phyloP scores from a whole-genome alignment of 176 grass and related monocot species.

The Rhynchospora breviuscula region DNA sequence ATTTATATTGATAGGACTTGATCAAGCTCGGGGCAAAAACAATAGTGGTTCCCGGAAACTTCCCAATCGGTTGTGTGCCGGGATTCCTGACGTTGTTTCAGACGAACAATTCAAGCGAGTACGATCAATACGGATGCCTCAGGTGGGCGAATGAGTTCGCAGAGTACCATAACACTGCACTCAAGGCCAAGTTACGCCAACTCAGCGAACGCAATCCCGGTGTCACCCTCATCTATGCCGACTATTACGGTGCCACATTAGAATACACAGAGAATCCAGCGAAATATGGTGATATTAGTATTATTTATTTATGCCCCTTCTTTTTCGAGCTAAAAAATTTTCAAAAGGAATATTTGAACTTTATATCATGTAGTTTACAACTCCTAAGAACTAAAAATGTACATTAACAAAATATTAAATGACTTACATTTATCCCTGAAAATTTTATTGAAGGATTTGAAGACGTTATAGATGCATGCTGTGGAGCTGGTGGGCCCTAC shows the following conservation, averaged over 20 bases:
- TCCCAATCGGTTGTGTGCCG: slow-evolving; percentile 50
- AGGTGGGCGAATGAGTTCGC: slow-evolving; percentile 41
- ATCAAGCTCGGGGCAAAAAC: slow-evolving; percentile 43
- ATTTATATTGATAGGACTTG: slow-evolving; percentile 26
- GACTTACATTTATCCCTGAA: background rate
- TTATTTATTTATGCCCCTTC: too few species aligned
- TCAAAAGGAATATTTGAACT: too few species aligned
- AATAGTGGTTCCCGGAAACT: slow-evolving; percentile 46
- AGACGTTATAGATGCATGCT: slow-evolving; percentile 34
- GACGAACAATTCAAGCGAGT: slow-evolving; percentile 13
- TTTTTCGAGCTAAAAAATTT: too few species aligned
- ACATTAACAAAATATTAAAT: background rate
- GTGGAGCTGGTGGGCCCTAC: slow-evolving; percentile 26
- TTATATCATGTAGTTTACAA: too few species aligned
- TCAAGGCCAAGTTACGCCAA: slow-evolving; percentile 8
- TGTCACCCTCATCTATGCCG: slow-evolving; percentile 41
- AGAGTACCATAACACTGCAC: slow-evolving; percentile 43
- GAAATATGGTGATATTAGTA: slow-evolving; percentile 22
- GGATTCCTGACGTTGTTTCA: slow-evolving; percentile 28
- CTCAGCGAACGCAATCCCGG: slow-evolving; percentile 24
- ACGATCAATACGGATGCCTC: slow-evolving; percentile 55
- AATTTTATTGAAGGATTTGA: slow-evolving; percentile 20
- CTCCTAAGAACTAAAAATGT: too few species aligned
- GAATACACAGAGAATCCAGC: slow-evolving; percentile 22
- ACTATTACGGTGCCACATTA: slow-evolving; percentile 43